Percentiles rank a stretch among this genome's conserved stretches.
These are phyloP conservation scores for Aureobasidium sp. DNA, from an alignment of 2,329 filamentous ascomycete species.

Conservation along the genomic window DNA sequence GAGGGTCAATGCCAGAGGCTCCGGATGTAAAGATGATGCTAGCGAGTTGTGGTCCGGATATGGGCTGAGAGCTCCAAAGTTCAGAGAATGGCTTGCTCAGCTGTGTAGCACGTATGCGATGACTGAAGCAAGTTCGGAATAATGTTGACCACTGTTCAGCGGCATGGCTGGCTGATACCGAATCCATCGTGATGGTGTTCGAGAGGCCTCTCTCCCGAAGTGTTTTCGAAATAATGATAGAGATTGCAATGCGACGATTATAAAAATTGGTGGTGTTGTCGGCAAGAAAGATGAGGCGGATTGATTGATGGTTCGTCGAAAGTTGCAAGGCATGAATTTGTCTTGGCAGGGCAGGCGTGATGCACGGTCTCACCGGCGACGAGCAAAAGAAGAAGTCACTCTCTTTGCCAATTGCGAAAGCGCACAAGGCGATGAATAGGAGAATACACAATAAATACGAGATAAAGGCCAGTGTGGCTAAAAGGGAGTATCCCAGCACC, in stretches of 20 bases:
- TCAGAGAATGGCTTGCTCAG: constrained; percentile 12
- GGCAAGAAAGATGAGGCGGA: neutral
- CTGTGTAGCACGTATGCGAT: constrained; percentile 13
- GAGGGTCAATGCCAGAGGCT: constrained; percentile 19
- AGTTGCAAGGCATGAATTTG: neutral
- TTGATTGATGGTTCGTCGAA: neutral
- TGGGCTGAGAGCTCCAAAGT: constrained; percentile 1
- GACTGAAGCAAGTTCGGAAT: constrained; percentile 12
- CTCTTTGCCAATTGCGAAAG: neutral
- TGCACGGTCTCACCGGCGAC: neutral
- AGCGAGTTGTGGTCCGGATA: constrained; percentile 9
- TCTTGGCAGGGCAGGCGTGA: neutral
- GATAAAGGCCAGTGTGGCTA: no score
- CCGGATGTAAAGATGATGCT: constrained; percentile 12
- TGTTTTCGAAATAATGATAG: neutral
- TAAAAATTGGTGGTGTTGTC: neutral
- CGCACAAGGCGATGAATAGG: neutral
- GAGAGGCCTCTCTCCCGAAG: neutral
- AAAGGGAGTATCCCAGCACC: no score
- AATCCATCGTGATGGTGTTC: neutral
- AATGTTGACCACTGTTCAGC: constrained; percentile 15
- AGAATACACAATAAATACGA: neutral
- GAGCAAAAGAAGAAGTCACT: neutral
- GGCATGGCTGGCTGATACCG: neutral
- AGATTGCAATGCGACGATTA: neutral